These are phyloP conservation scores for Neurospora sp. DNA, from an alignment of 2,329 filamentous ascomycete genomes.

Conservation along the genomic window DNA sequence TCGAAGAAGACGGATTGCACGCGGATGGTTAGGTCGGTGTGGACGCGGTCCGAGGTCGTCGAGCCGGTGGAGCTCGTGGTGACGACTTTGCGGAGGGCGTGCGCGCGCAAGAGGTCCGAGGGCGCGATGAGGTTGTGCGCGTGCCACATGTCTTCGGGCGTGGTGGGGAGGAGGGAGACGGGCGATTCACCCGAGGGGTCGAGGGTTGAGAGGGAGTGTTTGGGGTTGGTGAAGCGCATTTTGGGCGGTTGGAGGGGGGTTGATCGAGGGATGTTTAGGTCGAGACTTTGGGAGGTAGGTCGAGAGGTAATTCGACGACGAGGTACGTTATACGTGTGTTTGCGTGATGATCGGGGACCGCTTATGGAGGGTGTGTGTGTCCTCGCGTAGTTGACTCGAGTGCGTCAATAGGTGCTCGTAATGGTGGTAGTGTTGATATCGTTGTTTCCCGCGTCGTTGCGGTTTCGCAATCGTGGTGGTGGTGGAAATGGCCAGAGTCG, in stretches of 20 bases:
- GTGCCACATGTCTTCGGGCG: conserved; percentile 45
- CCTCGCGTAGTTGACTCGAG: too few species aligned
- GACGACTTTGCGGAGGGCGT: conserved; percentile 46
- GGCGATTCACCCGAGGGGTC: conserved; percentile 25
- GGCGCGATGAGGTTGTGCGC: conserved; percentile 50
- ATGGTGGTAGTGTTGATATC: too few species aligned
- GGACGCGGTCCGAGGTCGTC: conserved; percentile 40
- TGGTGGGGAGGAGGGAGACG: conserved; percentile 29
- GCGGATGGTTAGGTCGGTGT: conserved; percentile 46
- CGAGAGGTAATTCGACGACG: too few species aligned
- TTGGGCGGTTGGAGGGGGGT: not conserved
- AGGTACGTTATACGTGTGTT: too few species aligned
- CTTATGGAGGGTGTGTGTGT: too few species aligned
- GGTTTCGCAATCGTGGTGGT: too few species aligned
- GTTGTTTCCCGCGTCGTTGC: too few species aligned
- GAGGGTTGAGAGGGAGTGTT: conserved; percentile 27
- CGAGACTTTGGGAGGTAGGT: too few species aligned
- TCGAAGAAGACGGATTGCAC: conserved; percentile 52
- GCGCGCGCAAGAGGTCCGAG: conserved; percentile 43
- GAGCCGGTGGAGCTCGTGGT: conserved; percentile 36
- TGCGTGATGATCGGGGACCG: too few species aligned
- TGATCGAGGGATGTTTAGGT: too few species aligned
- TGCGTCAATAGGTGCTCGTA: too few species aligned
- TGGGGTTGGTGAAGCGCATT: conserved; percentile 32
- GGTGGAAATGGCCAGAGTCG: too few species aligned